phyloP scores from a whole-genome alignment of 116 monocot species.

The Trichopus zeylanicus region DNA sequence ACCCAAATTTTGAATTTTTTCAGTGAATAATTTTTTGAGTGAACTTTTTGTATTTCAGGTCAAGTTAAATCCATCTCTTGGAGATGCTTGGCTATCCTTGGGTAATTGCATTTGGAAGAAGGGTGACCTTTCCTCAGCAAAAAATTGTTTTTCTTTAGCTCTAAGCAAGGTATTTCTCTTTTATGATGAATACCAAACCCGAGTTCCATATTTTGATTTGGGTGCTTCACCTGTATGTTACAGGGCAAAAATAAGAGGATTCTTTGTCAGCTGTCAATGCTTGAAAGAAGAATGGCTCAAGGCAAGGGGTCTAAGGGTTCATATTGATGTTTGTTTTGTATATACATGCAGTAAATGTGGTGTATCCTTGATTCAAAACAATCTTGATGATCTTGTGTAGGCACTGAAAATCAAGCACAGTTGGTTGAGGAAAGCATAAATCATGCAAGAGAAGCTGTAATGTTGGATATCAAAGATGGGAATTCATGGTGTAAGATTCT shows the following conservation, averaged over 20 bases:
- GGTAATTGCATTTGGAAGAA: constrained; percentile 99
- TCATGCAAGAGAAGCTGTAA: constrained; percentile 86
- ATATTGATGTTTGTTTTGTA: neutral
- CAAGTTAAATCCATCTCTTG: constrained; percentile 89
- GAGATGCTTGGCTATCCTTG: constrained; percentile 93
- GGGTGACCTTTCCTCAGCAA: constrained; percentile 76
- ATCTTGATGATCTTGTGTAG: constrained; percentile 22
- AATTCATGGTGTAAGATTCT: constrained; percentile 92
- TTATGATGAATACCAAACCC: neutral
- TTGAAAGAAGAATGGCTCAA: constrained; percentile 94
- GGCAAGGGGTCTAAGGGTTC: constrained; percentile 30
- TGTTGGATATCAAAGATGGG: constrained; percentile 87
- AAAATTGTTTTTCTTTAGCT: constrained; percentile 78
- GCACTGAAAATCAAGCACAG: constrained; percentile 47
- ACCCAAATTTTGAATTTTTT: neutral
- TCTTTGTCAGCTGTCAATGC: constrained; percentile 95
- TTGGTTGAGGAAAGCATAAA: constrained; percentile 78
- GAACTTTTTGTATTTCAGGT: constrained; percentile 54
- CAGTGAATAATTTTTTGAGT: constrained; percentile 5
- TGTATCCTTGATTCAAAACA: neutral
- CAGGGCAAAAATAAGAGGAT: constrained; percentile 84
- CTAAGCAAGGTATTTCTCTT: constrained; percentile 60
- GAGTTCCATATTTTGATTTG: neutral
- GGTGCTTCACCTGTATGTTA: constrained; percentile 2
- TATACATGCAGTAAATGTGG: neutral